A percentile compares a stretch with the other conserved stretches of the same genome.
Evolutionary conservation across 257 asterid genomes (phyloP).

Genomic region (Datura wrightii): DNA sequence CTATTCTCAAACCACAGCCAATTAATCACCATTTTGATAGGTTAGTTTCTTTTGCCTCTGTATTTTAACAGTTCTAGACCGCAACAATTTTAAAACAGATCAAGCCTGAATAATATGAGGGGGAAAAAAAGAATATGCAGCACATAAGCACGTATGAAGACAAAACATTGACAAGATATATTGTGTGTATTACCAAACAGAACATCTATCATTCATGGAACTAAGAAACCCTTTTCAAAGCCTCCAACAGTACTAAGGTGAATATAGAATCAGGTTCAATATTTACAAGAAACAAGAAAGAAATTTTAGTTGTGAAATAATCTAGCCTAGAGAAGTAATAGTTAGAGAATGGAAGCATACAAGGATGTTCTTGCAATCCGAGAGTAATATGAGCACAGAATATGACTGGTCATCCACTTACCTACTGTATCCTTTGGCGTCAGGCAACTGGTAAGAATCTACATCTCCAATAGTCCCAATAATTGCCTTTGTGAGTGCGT

Average conservation of each 20-base stretch:
- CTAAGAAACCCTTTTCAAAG: not conserved
- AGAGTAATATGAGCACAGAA: slow-evolving; percentile 14
- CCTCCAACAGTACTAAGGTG: not conserved
- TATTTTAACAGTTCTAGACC: slow-evolving; percentile 5
- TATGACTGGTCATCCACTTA: slow-evolving; percentile 38
- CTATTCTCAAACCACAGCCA: not conserved
- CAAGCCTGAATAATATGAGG: not conserved
- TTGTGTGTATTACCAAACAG: not conserved
- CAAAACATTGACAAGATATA: not conserved
- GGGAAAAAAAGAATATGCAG: not conserved
- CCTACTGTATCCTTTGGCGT: slow-evolving; percentile 98
- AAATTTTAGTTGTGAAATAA: not conserved
- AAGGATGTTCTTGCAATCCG: not conserved
- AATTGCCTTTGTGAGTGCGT: slow-evolving; percentile 93
- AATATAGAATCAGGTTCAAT: not conserved
- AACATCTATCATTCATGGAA: not conserved
- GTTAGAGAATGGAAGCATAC: not conserved
- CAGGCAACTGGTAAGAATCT: slow-evolving; percentile 94
- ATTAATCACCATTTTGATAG: not conserved
- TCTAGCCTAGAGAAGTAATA: not conserved
- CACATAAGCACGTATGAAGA: not conserved
- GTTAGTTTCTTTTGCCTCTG: not conserved
- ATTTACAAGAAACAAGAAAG: slow-evolving; percentile 16
- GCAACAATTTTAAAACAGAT: not conserved
- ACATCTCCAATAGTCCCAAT: slow-evolving; percentile 98